Conservation (phyloP, 805 yeast species). For the Saccharomyces paradoxus region DNA sequence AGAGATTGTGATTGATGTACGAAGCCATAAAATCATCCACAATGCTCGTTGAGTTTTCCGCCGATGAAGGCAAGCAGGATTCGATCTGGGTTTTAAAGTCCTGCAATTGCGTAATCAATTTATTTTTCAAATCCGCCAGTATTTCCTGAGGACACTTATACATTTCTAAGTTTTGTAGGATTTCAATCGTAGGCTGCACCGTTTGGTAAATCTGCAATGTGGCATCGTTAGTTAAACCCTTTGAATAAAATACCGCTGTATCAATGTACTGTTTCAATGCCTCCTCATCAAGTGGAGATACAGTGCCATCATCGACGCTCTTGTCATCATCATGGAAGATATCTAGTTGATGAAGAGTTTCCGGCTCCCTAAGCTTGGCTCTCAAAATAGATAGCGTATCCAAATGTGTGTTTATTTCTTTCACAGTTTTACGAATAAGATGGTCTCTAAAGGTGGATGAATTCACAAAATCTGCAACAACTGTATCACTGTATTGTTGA, state of each 20-base stretch:
- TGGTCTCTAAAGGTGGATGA: constrained; percentile 7
- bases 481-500: constrained; percentile 2
- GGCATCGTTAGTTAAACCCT: constrained; percentile 5
- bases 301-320: not conserved
- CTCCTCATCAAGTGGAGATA: not conserved
- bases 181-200: constrained; percentile 2
- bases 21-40: constrained; percentile 1
- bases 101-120: not conserved
- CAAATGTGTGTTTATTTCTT: constrained; percentile 7
- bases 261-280: constrained; percentile 4
- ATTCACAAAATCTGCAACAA: constrained; percentile 8
- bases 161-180: constrained; percentile 5
- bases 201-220: constrained; percentile 2
- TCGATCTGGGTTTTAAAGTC: constrained; percentile 5
- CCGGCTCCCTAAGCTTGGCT: constrained; percentile 2
- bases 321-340: not conserved
- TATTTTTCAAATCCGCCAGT: constrained; percentile 1
- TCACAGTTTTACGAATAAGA: constrained; percentile 6
- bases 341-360: not conserved
- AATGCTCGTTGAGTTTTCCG: not conserved
- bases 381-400: not conserved
- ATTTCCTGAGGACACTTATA: constrained; percentile 1
- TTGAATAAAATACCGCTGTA: constrained; percentile 4
- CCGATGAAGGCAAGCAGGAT: not conserved
- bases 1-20: not conserved